A percentile compares a stretch with the other conserved stretches of the same genome.
Conservation (phyloP, 768 basidiomycete species). For the Daedalea quercina region DNA sequence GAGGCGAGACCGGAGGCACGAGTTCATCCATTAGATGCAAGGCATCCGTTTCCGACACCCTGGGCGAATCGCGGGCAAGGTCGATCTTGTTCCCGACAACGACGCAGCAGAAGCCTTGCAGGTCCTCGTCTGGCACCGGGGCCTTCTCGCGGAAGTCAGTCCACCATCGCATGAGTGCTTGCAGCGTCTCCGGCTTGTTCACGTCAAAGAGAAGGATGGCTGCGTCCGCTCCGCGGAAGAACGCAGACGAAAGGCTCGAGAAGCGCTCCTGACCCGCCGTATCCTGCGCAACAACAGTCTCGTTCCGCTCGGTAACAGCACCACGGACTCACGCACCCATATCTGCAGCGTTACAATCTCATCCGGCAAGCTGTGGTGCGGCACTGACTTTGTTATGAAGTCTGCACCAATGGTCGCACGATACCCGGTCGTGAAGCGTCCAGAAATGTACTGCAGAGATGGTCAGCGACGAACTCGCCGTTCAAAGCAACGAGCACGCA, state of each 20-base stretch:
- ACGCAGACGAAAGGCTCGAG: conserved; percentile 73
- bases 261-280: conserved; percentile 88
- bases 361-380: conserved; percentile 47
- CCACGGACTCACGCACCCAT: conserved; percentile 36
- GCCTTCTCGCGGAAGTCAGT: conserved; percentile 61
- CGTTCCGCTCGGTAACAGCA: neutral
- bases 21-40: conserved; percentile 49
- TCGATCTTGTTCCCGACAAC: conserved; percentile 76
- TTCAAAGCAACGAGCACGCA: conserved; percentile 24
- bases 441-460: conserved; percentile 57
- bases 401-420: conserved; percentile 87
- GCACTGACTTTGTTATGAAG: conserved; percentile 72
- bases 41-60: conserved; percentile 39
- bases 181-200: conserved; percentile 54
- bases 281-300: conserved; percentile 39
- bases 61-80: conserved; percentile 26
- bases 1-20: conserved; percentile 32
- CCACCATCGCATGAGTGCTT: conserved; percentile 70
- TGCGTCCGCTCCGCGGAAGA: conserved; percentile 83
- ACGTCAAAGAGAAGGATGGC: conserved; percentile 79
- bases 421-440: conserved; percentile 70
- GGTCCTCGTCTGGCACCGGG: conserved; percentile 58
- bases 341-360: conserved; percentile 65
- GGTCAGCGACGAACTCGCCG: neutral
- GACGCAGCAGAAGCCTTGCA: conserved; percentile 60